Evolutionary conservation across 2,329 filamentous ascomycete genomes (phyloP).

Genomic region (Fusarium verticillioides): DNA sequence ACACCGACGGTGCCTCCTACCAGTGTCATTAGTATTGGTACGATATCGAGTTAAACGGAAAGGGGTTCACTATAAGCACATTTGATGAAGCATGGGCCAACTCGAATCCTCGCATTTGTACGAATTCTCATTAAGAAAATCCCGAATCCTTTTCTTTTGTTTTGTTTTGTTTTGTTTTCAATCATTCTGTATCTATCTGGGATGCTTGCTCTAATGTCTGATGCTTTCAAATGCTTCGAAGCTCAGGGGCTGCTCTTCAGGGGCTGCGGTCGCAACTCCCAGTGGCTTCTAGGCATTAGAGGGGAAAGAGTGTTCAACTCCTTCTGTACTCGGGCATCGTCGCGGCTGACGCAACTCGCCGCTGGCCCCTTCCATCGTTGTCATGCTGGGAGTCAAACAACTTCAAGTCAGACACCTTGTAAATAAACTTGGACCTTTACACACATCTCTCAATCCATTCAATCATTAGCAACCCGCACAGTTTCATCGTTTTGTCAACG

Average conservation of each 20-base stretch:
- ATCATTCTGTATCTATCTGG: not conserved
- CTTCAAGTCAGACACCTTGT: not conserved
- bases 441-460: not conserved
- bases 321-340: not conserved
- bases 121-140: too few relatives aligned
- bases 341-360: not conserved
- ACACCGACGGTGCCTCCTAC: not conserved
- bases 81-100: not conserved
- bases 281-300: not conserved
- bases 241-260: not conserved
- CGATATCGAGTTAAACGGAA: not conserved
- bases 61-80: not conserved
- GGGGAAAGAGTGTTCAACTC: not conserved
- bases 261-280: not conserved
- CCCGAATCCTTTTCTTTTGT: not conserved
- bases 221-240: not conserved
- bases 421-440: not conserved
- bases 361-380: not conserved
- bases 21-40: not conserved
- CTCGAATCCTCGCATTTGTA: not conserved
- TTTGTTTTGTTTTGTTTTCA: not conserved
- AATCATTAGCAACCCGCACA: not conserved
- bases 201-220: not conserved
- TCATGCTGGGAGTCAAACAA: not conserved
- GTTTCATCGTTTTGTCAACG: not conserved